Evolutionary conservation across 106 monocot species (phyloP), one percentile per base, ranked within the genome.

Genomic region (Acanthochlamys bracteata): DNA sequence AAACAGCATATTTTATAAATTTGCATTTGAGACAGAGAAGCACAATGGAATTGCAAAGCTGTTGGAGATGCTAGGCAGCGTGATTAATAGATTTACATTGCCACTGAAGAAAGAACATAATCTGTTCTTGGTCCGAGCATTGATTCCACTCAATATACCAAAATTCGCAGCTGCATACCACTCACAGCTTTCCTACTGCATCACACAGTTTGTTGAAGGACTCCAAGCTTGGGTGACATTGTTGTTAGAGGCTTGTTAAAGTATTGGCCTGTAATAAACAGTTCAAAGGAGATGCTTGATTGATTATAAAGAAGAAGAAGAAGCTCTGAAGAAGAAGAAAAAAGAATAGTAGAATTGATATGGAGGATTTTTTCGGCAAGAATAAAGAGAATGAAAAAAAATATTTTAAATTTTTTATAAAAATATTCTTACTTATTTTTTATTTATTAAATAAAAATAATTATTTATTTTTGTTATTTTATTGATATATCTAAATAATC

Each of bases 91-190:
- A 26, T 70, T 70, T 20, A 59, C 70, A 14, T 20, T 70, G 70
- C 70, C 70, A 24, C 47, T 70, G 21, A 71, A 71, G 61, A 60
- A 71, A 53, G 71, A 71, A 61, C 71, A 71, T 23, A 71, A 71
- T 39, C 40, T 71, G 52, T 61, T 52, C 39, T 53, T 71, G 4
- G 49, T 71, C 1, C 25, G 60, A 0, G 70, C 61, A 1, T 41
- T 70, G 19, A 60, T 61, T 19, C 70, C 70, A 20, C 60, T 70
- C 7, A 59, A 70, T 14, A 70, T 60, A 61, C 70, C 70, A 20
- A 70, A 60, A 61, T 11, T n/a, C 2, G 70, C 22, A 0, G 70
- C 39, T 10, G 23, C 21, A 0, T 71, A 71, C 52, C 71, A 71
- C 27, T 53, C 58, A 27, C 71, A 71, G 71, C 62, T 71, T 23